phyloP scores from a whole-genome alignment of 371 early-diverging fungal species.

The Mucor mucedo region DNA sequence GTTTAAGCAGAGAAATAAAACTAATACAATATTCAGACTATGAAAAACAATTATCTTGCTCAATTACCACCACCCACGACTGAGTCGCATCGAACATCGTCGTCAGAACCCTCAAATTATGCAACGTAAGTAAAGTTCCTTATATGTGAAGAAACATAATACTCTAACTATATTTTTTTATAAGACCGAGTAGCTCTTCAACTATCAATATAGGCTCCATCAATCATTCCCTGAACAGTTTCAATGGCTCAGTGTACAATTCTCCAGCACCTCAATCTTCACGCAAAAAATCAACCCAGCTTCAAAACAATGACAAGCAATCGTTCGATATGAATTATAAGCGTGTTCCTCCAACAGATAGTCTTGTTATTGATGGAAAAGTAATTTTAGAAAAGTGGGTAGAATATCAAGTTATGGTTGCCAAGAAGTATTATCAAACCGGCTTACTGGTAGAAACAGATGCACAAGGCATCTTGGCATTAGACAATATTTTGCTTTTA shows the following conservation, averaged over 20 bases:
- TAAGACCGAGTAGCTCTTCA: constrained; percentile 14
- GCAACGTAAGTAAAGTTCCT: constrained; percentile 15
- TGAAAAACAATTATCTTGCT: constrained; percentile 15
- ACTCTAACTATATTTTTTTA: constrained; percentile 12
- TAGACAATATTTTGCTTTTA: constrained; percentile 20
- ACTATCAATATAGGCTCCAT: constrained; percentile 13
- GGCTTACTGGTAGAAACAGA: constrained; percentile 16
- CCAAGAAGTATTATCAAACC: constrained; percentile 15
- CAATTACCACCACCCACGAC: constrained; percentile 14
- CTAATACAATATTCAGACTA: constrained; percentile 15
- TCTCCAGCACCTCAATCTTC: constrained; percentile 17
- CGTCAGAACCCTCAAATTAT: constrained; percentile 14
- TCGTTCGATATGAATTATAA: constrained; percentile 17
- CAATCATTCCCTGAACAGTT: constrained; percentile 14
- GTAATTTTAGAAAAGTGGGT: constrained; percentile 21
- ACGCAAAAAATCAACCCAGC: constrained; percentile 15
- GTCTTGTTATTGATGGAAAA: constrained; percentile 20
- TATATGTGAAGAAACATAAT: constrained; percentile 10
- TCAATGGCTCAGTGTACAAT: constrained; percentile 15
- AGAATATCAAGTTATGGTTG: constrained; percentile 18
- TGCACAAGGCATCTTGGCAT: constrained; percentile 17
- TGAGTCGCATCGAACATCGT: constrained; percentile 15
- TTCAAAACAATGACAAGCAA: constrained; percentile 19
- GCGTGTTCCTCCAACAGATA: constrained; percentile 18
- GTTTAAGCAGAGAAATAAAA: constrained; percentile 14